phyloP scores from a whole-genome alignment of 2,329 filamentous ascomycete genomes.

The Tympanopsis confertula region DNA sequence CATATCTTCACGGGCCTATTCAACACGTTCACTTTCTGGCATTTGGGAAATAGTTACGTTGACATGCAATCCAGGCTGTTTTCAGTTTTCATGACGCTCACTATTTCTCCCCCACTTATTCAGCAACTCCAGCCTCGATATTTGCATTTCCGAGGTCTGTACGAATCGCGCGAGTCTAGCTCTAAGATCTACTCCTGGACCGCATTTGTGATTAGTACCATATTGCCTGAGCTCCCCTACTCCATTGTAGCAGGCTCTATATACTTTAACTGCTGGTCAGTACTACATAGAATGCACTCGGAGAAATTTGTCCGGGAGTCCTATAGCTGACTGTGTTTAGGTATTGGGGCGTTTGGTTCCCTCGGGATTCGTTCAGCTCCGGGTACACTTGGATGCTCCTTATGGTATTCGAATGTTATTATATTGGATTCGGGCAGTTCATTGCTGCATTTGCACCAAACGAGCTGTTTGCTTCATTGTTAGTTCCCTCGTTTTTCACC shows the following conservation, averaged over 20 bases:
- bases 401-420: conserved; percentile 56
- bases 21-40: conserved; percentile 62
- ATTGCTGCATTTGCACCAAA: conserved; percentile 59
- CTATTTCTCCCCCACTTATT: conserved; percentile 62
- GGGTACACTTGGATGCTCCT: conserved; percentile 53
- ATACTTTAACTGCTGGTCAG: conserved; percentile 54
- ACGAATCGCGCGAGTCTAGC: conserved; percentile 61
- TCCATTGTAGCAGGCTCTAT: conserved; percentile 51
- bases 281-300: too few relatives aligned
- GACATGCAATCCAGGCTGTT: conserved; percentile 65
- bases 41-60: conserved; percentile 40
- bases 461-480: conserved; percentile 50
- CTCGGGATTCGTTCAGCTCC: conserved; percentile 36
- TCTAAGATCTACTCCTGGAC: conserved; percentile 72
- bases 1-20: conserved; percentile 54
- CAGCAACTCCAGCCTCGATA: conserved; percentile 69
- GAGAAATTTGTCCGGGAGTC: conserved; percentile 7
- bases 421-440: conserved; percentile 52
- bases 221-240: conserved; percentile 63
- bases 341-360: conserved; percentile 31
- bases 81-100: conserved; percentile 66
- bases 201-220: conserved; percentile 53
- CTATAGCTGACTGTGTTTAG: too few relatives aligned
- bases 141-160: conserved; percentile 53
- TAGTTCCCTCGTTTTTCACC: conserved; percentile 60